phyloP scores from a whole-genome alignment of 2,329 filamentous ascomycete species.

The Dothideomycetes sp. region DNA sequence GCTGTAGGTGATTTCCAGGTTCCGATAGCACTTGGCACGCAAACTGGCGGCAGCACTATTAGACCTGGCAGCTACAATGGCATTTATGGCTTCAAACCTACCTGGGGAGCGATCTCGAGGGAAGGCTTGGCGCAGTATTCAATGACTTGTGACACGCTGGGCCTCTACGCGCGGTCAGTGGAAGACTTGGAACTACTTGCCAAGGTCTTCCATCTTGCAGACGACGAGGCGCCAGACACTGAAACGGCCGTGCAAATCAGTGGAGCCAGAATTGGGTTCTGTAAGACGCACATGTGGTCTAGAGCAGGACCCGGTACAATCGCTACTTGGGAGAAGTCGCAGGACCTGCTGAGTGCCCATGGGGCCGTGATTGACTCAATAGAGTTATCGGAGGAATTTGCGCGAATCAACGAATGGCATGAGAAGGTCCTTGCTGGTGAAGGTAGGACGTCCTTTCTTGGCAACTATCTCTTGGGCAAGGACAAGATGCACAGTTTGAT shows the following conservation, averaged over 20 bases:
- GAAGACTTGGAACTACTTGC: constrained; percentile 48
- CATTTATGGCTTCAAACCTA: constrained; percentile 55
- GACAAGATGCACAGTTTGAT: constrained; percentile 36
- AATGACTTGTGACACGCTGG: constrained; percentile 50
- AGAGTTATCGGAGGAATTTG: constrained; percentile 39
- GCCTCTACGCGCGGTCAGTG: constrained; percentile 47
- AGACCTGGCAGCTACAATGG: constrained; percentile 56
- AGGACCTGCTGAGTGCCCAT: constrained; percentile 24
- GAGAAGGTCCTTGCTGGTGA: constrained; percentile 39
- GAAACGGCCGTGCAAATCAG: constrained; percentile 24
- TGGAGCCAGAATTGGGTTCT: constrained; percentile 43
- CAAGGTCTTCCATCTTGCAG: constrained; percentile 42
- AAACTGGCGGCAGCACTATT: constrained; percentile 55
- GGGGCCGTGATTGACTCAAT: constrained; percentile 49
- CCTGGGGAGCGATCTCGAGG: constrained; percentile 50
- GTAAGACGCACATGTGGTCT: constrained; percentile 43
- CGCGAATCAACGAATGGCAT: constrained; percentile 42
- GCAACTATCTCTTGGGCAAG: constrained; percentile 41
- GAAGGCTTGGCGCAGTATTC: constrained; percentile 52
- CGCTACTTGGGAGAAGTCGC: constrained; percentile 24
- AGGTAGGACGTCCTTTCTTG: constrained; percentile 41
- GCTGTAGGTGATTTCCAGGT: constrained; percentile 55
- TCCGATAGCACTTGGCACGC: constrained; percentile 50
- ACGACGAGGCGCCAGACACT: constrained; percentile 30
- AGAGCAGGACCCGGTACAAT: constrained; percentile 24